Base-by-base conservation (phyloP, 2,329 filamentous ascomycete genomes). In the Fusarium clavum region DNA sequence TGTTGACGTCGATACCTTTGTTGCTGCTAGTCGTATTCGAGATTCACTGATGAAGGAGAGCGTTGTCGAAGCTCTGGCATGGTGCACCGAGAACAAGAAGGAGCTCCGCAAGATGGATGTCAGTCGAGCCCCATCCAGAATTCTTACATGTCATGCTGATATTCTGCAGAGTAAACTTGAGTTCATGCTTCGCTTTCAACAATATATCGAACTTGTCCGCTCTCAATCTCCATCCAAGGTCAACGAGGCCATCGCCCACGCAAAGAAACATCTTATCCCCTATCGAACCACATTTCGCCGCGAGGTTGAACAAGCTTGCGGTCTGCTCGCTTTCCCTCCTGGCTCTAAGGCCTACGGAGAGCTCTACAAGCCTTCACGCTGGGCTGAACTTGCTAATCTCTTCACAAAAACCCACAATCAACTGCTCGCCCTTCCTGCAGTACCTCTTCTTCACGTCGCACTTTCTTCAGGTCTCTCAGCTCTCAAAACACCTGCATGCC, bases 51-150 rank as follows among this genome's bases (percentile, higher is more conserved):
- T 88, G 45, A 85, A 86, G 41, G 90, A 91, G 32, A 92, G 90
- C 72, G 92, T 95, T 7, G 85, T 86, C 38, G 92, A 97, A 74
- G 94, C 94, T 24, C 81, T 99, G 57, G 88, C 89, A 14, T 99
- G 96, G 96, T 98, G 96, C 79, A 88, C 86, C 18, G 95, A 98
- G 76, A 97, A 98, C 80, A 96, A 97, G 80, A 94, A 95, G 75
- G 92, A 94, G 68, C 82, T 99, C 64, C 92, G 94, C 77, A 97
- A 96, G 84, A 91, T 93, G 81, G 91, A 93, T 79, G 92, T 93
- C 79, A 67, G 88, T 38, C 13, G 14, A n/a, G 5, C 12, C 10
- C 18, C 6, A 8, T 20, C 6, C 44, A 45, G 14, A 8, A 14
- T 5, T n/a, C 14, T 8, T 14, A 18, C 10, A n/a, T 10, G 7